A percentile compares a stretch with the other conserved stretches of the same genome.
phyloP scores from a whole-genome alignment of 495 filamentous ascomycete genomes.

The Tuber microsphaerosporum region DNA sequence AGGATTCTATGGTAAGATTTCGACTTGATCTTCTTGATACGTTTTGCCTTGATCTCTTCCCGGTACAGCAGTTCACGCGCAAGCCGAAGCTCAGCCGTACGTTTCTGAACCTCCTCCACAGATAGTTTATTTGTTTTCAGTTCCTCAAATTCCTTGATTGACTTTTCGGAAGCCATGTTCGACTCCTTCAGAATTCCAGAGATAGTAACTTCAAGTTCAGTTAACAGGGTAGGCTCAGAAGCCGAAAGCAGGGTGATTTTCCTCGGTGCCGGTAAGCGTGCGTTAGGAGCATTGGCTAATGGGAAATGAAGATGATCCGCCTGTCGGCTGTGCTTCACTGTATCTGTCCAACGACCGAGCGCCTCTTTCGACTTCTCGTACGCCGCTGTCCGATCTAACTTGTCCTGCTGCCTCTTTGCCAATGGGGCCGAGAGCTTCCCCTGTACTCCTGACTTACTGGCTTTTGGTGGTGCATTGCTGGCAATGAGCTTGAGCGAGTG shows the following conservation, averaged over 20 bases:
- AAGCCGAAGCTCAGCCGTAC: slow-evolving; percentile 67
- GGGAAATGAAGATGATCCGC: slow-evolving; percentile 93
- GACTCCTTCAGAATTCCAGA: slow-evolving; percentile 73
- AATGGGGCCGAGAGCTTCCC: slow-evolving; percentile 79
- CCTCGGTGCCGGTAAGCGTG: slow-evolving; percentile 47
- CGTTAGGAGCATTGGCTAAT: slow-evolving; percentile 60
- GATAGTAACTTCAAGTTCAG: slow-evolving; percentile 75
- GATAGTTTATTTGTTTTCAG: slow-evolving; percentile 59
- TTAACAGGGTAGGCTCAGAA: slow-evolving; percentile 56
- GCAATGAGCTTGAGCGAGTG: slow-evolving; percentile 66
- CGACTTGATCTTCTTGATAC: slow-evolving; percentile 97
- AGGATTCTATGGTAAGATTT: slow-evolving; percentile 88
- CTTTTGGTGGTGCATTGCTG: slow-evolving; percentile 48
- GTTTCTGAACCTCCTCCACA: slow-evolving; percentile 63
- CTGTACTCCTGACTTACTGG: slow-evolving; percentile 51
- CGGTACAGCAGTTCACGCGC: slow-evolving; percentile 79
- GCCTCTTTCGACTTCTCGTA: slow-evolving; percentile 89
- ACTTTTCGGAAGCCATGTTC: slow-evolving; percentile 53
- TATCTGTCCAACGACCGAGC: slow-evolving; percentile 82
- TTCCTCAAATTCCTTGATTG: slow-evolving; percentile 63
- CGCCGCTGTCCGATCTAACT: slow-evolving; percentile 72
- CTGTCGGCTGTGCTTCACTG: slow-evolving; percentile 84
- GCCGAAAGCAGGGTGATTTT: slow-evolving; percentile 44
- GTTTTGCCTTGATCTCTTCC: slow-evolving; percentile 81
- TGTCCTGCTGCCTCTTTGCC: slow-evolving; percentile 82